phyloP scores from a whole-genome alignment of 805 yeast species.

The Wickerhamiella nectarea region DNA sequence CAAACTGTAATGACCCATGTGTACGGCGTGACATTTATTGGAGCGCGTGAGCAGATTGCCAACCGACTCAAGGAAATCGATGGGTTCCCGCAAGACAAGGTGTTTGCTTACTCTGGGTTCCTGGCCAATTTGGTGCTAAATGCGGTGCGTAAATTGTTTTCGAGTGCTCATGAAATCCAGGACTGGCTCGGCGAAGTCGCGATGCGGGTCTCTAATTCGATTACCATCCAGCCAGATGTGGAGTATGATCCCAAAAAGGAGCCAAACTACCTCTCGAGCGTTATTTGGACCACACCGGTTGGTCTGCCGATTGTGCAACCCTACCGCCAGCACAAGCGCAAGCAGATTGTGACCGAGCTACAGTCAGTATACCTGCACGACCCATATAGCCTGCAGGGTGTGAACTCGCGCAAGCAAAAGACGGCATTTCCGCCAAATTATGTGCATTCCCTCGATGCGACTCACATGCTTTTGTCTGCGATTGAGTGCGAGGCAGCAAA shows the following conservation, averaged over 20 bases:
- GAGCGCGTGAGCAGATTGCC: conserved; percentile 80
- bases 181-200: conserved; percentile 93
- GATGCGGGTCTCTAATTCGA: conserved; percentile 59
- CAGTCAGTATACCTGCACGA: conserved; percentile 81
- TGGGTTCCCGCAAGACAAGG: conserved; percentile 34
- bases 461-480: conserved; percentile 90
- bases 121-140: conserved; percentile 66
- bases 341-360: conserved; percentile 61
- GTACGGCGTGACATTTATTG: conserved; percentile 89
- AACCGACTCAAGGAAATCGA: conserved; percentile 56
- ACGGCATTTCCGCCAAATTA: conserved; percentile 93
- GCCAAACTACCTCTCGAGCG: conserved; percentile 65
- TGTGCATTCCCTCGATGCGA: conserved; percentile 90
- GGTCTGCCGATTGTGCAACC: conserved; percentile 97
- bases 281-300: conserved; percentile 95
- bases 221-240: conserved; percentile 47
- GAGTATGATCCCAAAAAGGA: conserved; percentile 26
- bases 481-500: conserved; percentile 51
- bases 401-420: conserved; percentile 77
- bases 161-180: conserved; percentile 88
- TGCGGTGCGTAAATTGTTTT: conserved; percentile 72
- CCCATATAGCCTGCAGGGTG: conserved; percentile 72
- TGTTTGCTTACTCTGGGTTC: conserved; percentile 43
- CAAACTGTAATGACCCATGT: conserved; percentile 98
- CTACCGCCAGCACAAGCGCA: conserved; percentile 55